Percentiles rank a stretch among this genome's conserved stretches.
These are phyloP conservation scores for Biscutella laevigata DNA, from an alignment of 441 rosid genomes.

Conservation along the genomic window DNA sequence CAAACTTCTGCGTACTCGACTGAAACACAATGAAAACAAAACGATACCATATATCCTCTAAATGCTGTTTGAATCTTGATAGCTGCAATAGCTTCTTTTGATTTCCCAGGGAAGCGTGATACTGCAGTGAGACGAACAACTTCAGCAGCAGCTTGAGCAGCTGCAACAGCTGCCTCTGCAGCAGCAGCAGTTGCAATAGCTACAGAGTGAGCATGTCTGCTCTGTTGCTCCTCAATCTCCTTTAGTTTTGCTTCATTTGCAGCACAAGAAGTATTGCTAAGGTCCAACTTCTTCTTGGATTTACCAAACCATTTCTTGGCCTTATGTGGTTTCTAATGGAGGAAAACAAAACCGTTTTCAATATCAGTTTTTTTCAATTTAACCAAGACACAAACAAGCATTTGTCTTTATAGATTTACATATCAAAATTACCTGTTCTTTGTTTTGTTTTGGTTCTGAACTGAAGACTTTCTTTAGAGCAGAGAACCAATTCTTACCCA, in stretches of 20 bases:
- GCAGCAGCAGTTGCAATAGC: conserved; percentile 83
- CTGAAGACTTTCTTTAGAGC: conserved; percentile 63
- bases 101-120: conserved; percentile 44
- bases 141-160: conserved; percentile 94
- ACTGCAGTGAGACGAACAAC: conserved; percentile 60
- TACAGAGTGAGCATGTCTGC: conserved; percentile 68
- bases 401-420: not conserved
- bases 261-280: conserved; percentile 23
- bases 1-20: too few species aligned
- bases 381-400: conserved; percentile 11
- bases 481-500: conserved; percentile 86
- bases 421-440: conserved; percentile 29
- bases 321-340: conserved; percentile 39
- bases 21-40: not conserved
- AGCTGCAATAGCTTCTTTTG: conserved; percentile 71
- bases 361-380: not conserved
- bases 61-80: conserved; percentile 85
- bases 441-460: conserved; percentile 43
- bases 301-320: conserved; percentile 47
- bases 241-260: conserved; percentile 34
- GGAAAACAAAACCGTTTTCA: not conserved
- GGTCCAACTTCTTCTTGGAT: conserved; percentile 32
- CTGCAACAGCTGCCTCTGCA: conserved; percentile 82
- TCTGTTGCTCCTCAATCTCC: conserved; percentile 60
- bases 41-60: conserved; percentile 66